Percentiles rank a stretch among this genome's conserved stretches.
phyloP scores from a whole-genome alignment of 2,329 filamentous ascomycete species.

The Periglandula ipomoeae region DNA sequence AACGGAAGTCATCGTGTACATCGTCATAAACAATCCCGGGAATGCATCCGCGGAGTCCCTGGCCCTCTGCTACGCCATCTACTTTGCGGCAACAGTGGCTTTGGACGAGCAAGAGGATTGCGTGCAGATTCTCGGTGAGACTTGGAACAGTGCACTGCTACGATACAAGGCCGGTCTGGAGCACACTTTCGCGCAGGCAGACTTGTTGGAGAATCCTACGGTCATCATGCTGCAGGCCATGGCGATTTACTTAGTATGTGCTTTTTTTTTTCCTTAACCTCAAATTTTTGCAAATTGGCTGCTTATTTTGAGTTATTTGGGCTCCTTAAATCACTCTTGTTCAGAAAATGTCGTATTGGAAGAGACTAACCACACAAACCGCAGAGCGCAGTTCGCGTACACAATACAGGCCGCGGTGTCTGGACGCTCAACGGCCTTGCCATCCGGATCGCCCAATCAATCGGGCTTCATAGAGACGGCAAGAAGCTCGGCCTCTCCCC shows the following conservation, averaged over 20 bases:
- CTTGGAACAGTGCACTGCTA: slow-evolving; percentile 15
- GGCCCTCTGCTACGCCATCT: slow-evolving; percentile 39
- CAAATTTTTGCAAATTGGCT: too few relatives aligned
- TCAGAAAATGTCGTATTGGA: too few relatives aligned
- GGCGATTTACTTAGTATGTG: slow-evolving; percentile 27
- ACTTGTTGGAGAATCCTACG: slow-evolving; percentile 31
- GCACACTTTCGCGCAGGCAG: slow-evolving; percentile 26
- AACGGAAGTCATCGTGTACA: slow-evolving; percentile 23
- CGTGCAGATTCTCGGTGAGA: slow-evolving; percentile 14
- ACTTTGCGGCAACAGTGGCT: slow-evolving; percentile 35
- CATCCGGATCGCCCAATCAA: slow-evolving; percentile 36
- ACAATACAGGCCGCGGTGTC: slow-evolving; percentile 24
- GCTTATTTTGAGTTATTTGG: too few relatives aligned
- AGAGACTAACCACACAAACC: too few relatives aligned
- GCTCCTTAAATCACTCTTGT: too few relatives aligned
- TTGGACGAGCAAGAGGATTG: slow-evolving; percentile 28
- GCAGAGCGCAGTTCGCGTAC: slow-evolving; percentile 16
- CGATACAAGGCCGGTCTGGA: slow-evolving; percentile 26
- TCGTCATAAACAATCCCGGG: slow-evolving; percentile 19
- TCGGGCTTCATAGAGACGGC: slow-evolving; percentile 46
- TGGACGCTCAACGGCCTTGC: slow-evolving; percentile 35
- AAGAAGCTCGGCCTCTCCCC: slow-evolving; percentile 35
- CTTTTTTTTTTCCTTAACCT: too few relatives aligned
- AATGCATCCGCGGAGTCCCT: slow-evolving; percentile 17
- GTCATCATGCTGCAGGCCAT: slow-evolving; percentile 25